Percentiles rank a stretch among this genome's conserved stretches.
Conservation (phyloP, 169 alveolate genomes). For the Plasmodium inui region DNA sequence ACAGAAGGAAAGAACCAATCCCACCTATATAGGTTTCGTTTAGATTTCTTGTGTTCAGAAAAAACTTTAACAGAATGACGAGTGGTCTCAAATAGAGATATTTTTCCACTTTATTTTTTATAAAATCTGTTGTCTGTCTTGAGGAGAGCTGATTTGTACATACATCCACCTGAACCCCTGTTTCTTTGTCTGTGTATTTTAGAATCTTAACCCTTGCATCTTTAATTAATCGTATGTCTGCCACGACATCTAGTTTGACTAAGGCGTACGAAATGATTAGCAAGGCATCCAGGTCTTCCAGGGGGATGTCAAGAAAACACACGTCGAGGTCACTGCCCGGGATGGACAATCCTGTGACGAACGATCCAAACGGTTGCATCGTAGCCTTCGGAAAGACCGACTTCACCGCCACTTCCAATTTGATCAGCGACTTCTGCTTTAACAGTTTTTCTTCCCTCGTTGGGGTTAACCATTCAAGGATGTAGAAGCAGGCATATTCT, state of each 20-base stretch:
- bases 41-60: slow-evolving; percentile 81
- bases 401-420: slow-evolving; percentile 54
- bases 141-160: slow-evolving; percentile 66
- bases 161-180: slow-evolving; percentile 56
- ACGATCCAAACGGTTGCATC: slow-evolving; percentile 69
- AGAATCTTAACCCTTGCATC: slow-evolving; percentile 64
- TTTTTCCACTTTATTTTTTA: slow-evolving; percentile 72
- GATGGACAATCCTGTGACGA: slow-evolving; percentile 53
- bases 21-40: slow-evolving; percentile 86
- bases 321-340: slow-evolving; percentile 72
- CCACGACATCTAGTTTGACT: slow-evolving; percentile 25
- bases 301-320: slow-evolving; percentile 21
- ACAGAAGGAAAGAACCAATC: slow-evolving; percentile 83
- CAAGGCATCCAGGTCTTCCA: slow-evolving; percentile 13
- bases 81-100: slow-evolving; percentile 84
- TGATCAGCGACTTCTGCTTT: slow-evolving; percentile 20
- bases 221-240: slow-evolving; percentile 15
- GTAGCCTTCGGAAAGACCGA: slow-evolving; percentile 30
- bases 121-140: slow-evolving; percentile 53
- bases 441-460: slow-evolving; percentile 62
- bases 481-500: slow-evolving; percentile 53
- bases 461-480: slow-evolving; percentile 71
- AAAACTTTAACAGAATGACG: slow-evolving; percentile 79
- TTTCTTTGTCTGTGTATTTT: slow-evolving; percentile 54
- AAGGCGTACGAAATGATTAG: slow-evolving; percentile 18